Evolutionary conservation across 176 grass and related monocot genomes (phyloP).

Genomic region (Lolium perenne): DNA sequence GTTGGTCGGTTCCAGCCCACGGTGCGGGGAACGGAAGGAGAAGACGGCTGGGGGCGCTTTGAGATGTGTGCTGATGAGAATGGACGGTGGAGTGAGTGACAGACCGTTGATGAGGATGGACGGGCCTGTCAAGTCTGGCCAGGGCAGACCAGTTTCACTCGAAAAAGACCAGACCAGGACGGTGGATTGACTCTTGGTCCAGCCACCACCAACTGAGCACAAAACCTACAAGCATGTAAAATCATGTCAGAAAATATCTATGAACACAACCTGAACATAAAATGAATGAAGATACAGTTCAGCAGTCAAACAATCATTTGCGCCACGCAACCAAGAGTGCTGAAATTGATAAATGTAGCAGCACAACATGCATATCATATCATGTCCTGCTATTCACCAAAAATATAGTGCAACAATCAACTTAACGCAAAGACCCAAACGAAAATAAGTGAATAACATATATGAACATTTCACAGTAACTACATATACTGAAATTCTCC

Average conservation of each 20-base stretch:
- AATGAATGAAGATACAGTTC: neutral
- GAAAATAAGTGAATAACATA: neutral
- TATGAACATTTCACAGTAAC: neutral
- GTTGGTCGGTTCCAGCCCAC: neutral
- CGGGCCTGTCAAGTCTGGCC: no score
- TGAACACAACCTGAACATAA: no score
- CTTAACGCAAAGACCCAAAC: neutral
- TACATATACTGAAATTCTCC: constrained; percentile 24
- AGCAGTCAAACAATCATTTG: constrained; percentile 9
- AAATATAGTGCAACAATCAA: no score
- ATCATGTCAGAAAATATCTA: no score
- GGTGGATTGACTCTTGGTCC: neutral
- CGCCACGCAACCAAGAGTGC: neutral
- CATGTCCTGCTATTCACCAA: neutral
- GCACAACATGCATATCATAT: neutral
- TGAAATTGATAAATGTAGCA: neutral
- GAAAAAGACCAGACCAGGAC: no score
- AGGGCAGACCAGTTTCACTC: no score
- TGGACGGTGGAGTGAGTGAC: neutral
- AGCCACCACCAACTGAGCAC: neutral
- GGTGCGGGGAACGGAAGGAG: constrained; percentile 25
- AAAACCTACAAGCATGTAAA: neutral
- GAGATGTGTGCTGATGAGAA: neutral
- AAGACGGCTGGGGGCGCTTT: constrained; percentile 21
- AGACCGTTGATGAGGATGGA: no score